These are phyloP conservation scores for Bjerkandera adusta DNA, from an alignment of 1,284 basidiomycete species.

Conservation along the genomic window DNA sequence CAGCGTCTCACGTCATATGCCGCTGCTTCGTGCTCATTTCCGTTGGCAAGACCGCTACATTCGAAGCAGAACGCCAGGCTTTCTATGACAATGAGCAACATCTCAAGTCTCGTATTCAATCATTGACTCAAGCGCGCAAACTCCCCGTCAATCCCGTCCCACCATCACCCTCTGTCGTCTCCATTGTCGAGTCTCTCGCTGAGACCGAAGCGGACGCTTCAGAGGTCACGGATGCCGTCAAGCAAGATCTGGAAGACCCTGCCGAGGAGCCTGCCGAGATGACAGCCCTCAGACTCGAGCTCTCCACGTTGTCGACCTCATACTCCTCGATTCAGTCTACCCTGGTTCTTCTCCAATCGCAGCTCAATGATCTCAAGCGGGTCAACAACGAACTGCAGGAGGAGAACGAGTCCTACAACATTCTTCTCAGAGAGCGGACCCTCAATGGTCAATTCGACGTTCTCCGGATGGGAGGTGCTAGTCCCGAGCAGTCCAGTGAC, in stretches of 20 bases:
- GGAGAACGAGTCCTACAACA: constrained; percentile 95
- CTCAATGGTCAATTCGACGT: constrained; percentile 83
- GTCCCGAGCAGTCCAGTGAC: constrained; percentile 17
- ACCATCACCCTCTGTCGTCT: constrained; percentile 24
- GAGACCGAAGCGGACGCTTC: constrained; percentile 39
- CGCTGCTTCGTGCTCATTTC: not conserved
- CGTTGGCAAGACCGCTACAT: constrained; percentile 65
- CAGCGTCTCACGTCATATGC: constrained; percentile 2
- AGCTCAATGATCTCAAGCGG: constrained; percentile 74
- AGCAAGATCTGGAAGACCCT: constrained; percentile 53
- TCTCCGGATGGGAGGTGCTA: constrained; percentile 57
- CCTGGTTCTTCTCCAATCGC: constrained; percentile 69
- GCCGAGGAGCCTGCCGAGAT: constrained; percentile 79
- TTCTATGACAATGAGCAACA: constrained; percentile 88
- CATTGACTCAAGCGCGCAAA: constrained; percentile 65
- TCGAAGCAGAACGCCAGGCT: constrained; percentile 81
- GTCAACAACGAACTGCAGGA: constrained; percentile 84
- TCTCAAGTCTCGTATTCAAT: constrained; percentile 82
- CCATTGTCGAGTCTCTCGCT: constrained; percentile 39
- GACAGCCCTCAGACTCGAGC: constrained; percentile 73
- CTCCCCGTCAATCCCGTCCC: constrained; percentile 34
- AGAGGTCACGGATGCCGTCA: constrained; percentile 22
- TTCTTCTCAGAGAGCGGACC: constrained; percentile 85
- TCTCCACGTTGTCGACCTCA: constrained; percentile 79
- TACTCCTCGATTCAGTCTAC: constrained; percentile 78